A percentile compares a stretch with the other conserved stretches of the same genome.
Conservation (phyloP, 2,329 filamentous ascomycete species). For the Dactylella cylindrospora region DNA sequence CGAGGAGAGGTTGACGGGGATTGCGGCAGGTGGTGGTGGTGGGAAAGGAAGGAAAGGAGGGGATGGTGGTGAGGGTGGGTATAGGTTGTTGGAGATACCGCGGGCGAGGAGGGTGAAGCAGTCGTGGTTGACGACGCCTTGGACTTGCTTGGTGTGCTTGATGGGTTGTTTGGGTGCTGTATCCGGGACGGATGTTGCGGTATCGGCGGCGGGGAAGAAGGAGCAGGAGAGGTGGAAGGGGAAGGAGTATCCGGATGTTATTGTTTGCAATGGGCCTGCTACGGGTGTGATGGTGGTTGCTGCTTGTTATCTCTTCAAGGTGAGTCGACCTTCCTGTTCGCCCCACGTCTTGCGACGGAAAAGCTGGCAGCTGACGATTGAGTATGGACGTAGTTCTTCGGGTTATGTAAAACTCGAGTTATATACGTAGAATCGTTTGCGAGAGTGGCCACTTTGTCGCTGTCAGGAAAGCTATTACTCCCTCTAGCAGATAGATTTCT, state of each 20-base stretch:
- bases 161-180: conserved; percentile 53
- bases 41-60: conserved; percentile 16
- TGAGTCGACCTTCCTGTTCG: conserved; percentile 1
- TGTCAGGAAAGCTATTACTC: conserved; percentile 77
- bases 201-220: conserved; percentile 28
- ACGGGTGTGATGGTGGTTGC: conserved; percentile 48
- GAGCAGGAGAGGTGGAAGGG: conserved; percentile 25
- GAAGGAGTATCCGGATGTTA: conserved; percentile 44
- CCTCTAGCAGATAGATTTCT: conserved; percentile 48
- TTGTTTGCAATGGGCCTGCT: conserved; percentile 49
- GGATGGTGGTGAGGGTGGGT: conserved; percentile 17
- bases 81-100: conserved; percentile 60
- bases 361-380: neutral
- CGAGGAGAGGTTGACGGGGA: conserved; percentile 55
- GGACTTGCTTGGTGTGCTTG: conserved; percentile 68
- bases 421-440: conserved; percentile 95
- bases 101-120: conserved; percentile 83
- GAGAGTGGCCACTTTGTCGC: conserved; percentile 74
- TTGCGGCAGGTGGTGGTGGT: conserved; percentile 38
- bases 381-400: conserved; percentile 50
- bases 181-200: conserved; percentile 53
- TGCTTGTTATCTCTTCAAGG: conserved; percentile 46
- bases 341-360: neutral
- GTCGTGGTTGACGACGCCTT: conserved; percentile 69
- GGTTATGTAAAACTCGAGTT: conserved; percentile 65